Percentiles rank a stretch among this genome's conserved stretches.
phyloP scores from a whole-genome alignment of 75 land plant species.

The Picea glauca region DNA sequence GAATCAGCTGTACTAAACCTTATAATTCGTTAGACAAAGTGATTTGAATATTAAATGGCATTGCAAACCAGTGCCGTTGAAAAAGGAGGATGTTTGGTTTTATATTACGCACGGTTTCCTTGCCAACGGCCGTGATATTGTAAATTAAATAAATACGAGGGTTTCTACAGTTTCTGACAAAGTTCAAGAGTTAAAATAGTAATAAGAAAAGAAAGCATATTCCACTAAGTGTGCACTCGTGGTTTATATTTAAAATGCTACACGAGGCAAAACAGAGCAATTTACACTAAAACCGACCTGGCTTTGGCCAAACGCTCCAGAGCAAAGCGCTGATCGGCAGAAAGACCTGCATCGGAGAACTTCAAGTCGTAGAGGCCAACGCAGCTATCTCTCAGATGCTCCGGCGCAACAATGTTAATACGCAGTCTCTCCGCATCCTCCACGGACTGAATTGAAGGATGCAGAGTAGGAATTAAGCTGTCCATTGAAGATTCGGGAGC shows the following conservation, averaged over 20 bases:
- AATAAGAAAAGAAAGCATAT: no score
- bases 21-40: no score
- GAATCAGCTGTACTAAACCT: no score
- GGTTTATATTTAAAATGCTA: not conserved
- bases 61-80: no score
- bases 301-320: conserved; percentile 84
- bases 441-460: conserved; percentile 32
- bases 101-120: no score
- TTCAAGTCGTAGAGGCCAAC: conserved; percentile 70
- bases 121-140: no score
- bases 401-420: conserved; percentile 54
- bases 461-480: conserved; percentile 1
- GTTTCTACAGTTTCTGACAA: not conserved
- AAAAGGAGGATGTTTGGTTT: no score
- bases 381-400: conserved; percentile 68
- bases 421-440: conserved; percentile 52
- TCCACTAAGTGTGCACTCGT: no score
- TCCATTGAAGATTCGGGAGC: not conserved
- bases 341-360: conserved; percentile 36
- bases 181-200: not conserved
- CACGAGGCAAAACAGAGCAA: not conserved
- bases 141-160: not conserved
- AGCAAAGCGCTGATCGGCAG: conserved; percentile 40
- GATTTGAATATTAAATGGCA: no score
- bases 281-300: conserved; percentile 38